Conservation (phyloP, 2,329 filamentous ascomycete species). For the Cladobotryum protrusum region DNA sequence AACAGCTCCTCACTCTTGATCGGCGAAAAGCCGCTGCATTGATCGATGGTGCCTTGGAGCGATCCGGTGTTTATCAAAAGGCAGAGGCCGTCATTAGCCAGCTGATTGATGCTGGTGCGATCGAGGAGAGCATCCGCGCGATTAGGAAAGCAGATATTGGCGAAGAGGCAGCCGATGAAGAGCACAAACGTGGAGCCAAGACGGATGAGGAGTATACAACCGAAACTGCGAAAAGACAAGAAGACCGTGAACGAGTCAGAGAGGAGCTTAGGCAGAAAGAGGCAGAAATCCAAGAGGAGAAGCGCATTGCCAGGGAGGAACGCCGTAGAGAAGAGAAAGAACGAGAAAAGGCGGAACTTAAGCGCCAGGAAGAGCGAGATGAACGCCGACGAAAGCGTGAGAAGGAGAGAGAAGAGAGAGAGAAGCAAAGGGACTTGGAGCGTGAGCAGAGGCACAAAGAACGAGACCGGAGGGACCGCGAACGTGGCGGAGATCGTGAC, state of each 20-base stretch:
- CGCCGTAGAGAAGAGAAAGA: slow-evolving; percentile 45
- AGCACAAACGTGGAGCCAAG: slow-evolving; percentile 60
- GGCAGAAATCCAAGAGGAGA: slow-evolving; percentile 54
- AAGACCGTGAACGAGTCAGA: slow-evolving; percentile 55
- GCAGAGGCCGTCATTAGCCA: slow-evolving; percentile 61
- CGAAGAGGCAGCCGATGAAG: slow-evolving; percentile 59
- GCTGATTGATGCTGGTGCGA: slow-evolving; percentile 61
- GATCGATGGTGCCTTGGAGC: slow-evolving; percentile 71
- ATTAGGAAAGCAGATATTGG: slow-evolving; percentile 64
- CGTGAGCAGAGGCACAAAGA: slow-evolving; percentile 36
- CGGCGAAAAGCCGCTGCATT: slow-evolving; percentile 67
- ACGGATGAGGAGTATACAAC: slow-evolving; percentile 68
- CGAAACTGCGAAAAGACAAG: slow-evolving; percentile 55
- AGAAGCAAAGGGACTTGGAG: slow-evolving; percentile 36
- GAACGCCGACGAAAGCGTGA: slow-evolving; percentile 45
- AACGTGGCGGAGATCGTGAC: slow-evolving; percentile 30
- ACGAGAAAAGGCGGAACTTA: slow-evolving; percentile 43
- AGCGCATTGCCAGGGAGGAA: slow-evolving; percentile 51
- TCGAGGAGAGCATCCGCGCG: slow-evolving; percentile 64
- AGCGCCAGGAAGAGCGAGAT: slow-evolving; percentile 45
- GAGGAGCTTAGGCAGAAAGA: slow-evolving; percentile 55
- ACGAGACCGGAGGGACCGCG: slow-evolving; percentile 29
- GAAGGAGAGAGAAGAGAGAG: slow-evolving; percentile 51
- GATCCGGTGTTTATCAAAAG: slow-evolving; percentile 67
- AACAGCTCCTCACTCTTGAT: slow-evolving; percentile 65